Evolutionary conservation across 345 rosid species (phyloP), one percentile per base, ranked within the genome.

Genomic region (Garcia nutans): DNA sequence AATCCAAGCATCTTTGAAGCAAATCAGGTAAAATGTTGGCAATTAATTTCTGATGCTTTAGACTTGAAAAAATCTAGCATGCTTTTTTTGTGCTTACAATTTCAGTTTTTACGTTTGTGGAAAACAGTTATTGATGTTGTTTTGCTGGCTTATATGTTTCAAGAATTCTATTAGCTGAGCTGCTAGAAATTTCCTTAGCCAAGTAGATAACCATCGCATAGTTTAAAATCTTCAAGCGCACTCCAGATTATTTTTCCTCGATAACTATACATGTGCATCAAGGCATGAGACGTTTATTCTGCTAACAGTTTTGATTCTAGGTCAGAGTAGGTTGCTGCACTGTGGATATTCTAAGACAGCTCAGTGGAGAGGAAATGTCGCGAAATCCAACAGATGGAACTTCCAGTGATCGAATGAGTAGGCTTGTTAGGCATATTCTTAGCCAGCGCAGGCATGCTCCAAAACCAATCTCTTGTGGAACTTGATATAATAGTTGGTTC

Each of bases 301-400:
- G 10, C 68, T 76, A 74, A 28, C 42, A 71, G 56, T 82, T 66
- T 47, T 67, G 49, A 63, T 83, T 75, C 79, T 92, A 96, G 99
- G 92, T 96, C 77, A 88, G 86, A 88, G 87, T 92, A 68, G 92
- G 92, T 71, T 93, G 98, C 71, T 96, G 96, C 86, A 85, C 97
- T 0, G 96, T 96, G 77, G 97, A 96, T 78, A 82, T 96, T 71
- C 87, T 96, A 50, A 93, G 89, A 82, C 97, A 96, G 58, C 91
- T 93, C 19, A 89, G 98, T 47, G 88, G 90, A 37, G 99, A 96
- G 76, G 99, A 96, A 88, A 74, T 90, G 84, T 89, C 98, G 10
- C 82, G 86, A 78, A 87, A 84, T 84, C 85, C 92, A 70, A 72
- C 60, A 37, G 87, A 86, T 64, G 97, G 96, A 78, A 64, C 76